Evolutionary conservation across 1,284 basidiomycete genomes (phyloP), one percentile per base, ranked within the genome.

Genomic region (Pisolithus thermaeus): DNA sequence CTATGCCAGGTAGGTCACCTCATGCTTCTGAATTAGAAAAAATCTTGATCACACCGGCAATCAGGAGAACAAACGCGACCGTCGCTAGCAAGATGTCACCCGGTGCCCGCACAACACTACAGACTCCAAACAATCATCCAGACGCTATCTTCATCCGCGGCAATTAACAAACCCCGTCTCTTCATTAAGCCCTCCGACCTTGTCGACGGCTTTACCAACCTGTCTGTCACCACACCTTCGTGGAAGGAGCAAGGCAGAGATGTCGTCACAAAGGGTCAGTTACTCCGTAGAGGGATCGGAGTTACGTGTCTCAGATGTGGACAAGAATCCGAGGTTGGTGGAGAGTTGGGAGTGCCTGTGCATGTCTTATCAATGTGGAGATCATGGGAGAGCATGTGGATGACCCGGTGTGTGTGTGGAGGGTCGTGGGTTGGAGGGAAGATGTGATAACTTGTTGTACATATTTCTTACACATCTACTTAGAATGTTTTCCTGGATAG

Each of bases 171-270:
- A 58, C 69, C 83, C 1, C 74, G 73, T 12, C 70, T 90, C 27
- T 90, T 89, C 62, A 75, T 90, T 61, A 87, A 84, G 61, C 74
- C 84, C 2, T 68, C 64, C 7, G 84, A 89, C 54, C 73, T 90
- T 11, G 69, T 86, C 4, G 83, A 86, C 56, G 81, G 80, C 8
- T 64, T 82, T 23, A 61, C 70, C 22, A 71, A 61, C 49, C 59
- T 72, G 42, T 73, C 69, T 14, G 56, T 52, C 0, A 58, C 54
- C 23, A 59, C 68, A 30, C 56, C 54, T 7, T 25, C 52, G 5
- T 44, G 47, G 14, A 78, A 78, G 56, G 72, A 72, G 7, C 72
- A 73, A 47, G 72, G 71, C 16, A 73, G 69, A 46, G 87, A 90
- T 56, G 73, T 88, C 3, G 70, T 90, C 16, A 77, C 79, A 9